phyloP scores from a whole-genome alignment of 202 grass and related monocot species.

The Panicum hallii region DNA sequence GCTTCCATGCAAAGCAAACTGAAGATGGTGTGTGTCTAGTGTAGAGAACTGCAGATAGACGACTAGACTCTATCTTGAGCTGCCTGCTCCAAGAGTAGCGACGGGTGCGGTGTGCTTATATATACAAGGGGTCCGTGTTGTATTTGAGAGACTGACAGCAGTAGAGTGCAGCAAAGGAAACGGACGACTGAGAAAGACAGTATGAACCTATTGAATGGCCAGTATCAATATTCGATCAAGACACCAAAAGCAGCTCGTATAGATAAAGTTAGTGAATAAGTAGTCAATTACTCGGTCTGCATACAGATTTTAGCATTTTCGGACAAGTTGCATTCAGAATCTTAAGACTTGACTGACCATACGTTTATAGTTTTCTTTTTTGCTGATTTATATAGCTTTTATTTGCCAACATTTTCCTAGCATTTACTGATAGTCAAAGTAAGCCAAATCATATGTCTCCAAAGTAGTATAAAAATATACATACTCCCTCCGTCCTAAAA shows the following conservation, averaged over 20 bases:
- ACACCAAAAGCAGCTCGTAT: background rate
- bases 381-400: too few relatives aligned
- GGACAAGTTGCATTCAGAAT: background rate
- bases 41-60: background rate
- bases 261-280: background rate
- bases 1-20: slow-evolving; percentile 14
- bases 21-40: background rate
- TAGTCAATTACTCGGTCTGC: background rate
- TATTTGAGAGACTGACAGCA: background rate
- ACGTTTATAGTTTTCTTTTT: too few relatives aligned
- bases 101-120: slow-evolving; percentile 2
- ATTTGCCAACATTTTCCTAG: too few relatives aligned
- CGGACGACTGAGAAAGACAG: background rate
- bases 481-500: too few relatives aligned
- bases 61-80: background rate
- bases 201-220: background rate
- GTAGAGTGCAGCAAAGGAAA: background rate
- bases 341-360: background rate
- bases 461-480: too few relatives aligned
- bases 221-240: background rate
- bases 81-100: slow-evolving; percentile 24
- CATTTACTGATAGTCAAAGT: too few relatives aligned
- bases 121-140: slow-evolving; percentile 10
- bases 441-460: too few relatives aligned
- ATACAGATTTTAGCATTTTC: too few relatives aligned